Evolutionary conservation across 345 rosid species (phyloP).

Genomic region (Capsella bursapastoris): DNA sequence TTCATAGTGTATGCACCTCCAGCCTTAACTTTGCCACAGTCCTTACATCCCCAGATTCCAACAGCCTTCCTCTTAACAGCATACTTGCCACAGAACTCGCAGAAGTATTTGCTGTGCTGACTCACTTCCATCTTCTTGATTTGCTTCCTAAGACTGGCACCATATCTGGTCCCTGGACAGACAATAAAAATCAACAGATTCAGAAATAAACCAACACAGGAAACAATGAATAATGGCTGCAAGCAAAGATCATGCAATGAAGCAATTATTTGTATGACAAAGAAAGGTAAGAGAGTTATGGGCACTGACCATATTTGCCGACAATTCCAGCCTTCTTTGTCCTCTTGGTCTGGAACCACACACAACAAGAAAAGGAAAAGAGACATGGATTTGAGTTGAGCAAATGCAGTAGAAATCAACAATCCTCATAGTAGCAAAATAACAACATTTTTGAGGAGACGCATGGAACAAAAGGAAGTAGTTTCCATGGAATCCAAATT

Average conservation of each 20-base stretch:
- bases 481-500: too few species aligned
- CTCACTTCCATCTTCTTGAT: slow-evolving; percentile 73
- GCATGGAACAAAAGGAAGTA: neutral
- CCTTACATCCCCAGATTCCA: slow-evolving; percentile 92
- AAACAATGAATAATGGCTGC: neutral
- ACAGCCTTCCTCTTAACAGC: slow-evolving; percentile 89
- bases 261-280: neutral
- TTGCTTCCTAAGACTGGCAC: slow-evolving; percentile 73
- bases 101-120: slow-evolving; percentile 68
- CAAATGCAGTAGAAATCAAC: too few species aligned
- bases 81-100: slow-evolving; percentile 80
- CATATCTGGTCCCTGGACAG: slow-evolving; percentile 59
- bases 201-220: neutral
- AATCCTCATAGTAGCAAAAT: too few species aligned
- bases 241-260: neutral
- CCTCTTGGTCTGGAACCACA: slow-evolving; percentile 47
- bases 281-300: neutral
- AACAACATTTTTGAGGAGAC: neutral
- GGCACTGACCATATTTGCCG: slow-evolving; percentile 58
- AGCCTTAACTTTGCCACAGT: slow-evolving; percentile 83
- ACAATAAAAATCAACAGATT: neutral
- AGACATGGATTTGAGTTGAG: too few species aligned
- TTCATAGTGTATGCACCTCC: slow-evolving; percentile 90
- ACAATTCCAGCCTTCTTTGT: slow-evolving; percentile 46
- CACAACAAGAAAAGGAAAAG: too few species aligned